Conservation (phyloP, 768 basidiomycete genomes). For the Suillus brevipes region DNA sequence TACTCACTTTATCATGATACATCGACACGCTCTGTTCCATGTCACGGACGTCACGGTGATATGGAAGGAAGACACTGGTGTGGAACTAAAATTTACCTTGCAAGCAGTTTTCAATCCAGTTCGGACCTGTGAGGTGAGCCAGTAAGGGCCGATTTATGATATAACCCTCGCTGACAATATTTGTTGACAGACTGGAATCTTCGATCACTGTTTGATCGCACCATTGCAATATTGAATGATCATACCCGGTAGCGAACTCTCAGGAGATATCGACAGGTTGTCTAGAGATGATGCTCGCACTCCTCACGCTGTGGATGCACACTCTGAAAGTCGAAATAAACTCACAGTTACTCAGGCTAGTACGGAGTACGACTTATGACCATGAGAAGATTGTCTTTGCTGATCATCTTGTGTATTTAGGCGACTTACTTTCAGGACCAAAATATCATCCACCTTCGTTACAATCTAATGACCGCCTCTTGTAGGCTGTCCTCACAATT, state of each 20-base stretch:
- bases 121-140: slow-evolving; percentile 57
- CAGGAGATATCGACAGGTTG: slow-evolving; percentile 52
- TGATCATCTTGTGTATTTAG: slow-evolving; percentile 34
- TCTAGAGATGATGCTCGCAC: slow-evolving; percentile 93
- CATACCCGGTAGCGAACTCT: slow-evolving; percentile 70
- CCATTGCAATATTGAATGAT: slow-evolving; percentile 53
- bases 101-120: slow-evolving; percentile 83
- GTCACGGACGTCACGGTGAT: too few species aligned
- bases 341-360: too few species aligned
- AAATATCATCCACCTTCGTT: slow-evolving; percentile 51
- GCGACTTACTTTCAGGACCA: slow-evolving; percentile 62
- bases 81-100: slow-evolving; percentile 66
- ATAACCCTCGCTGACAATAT: slow-evolving; percentile 7
- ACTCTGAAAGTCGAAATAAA: slow-evolving; percentile 59
- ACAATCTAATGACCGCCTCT: slow-evolving; percentile 18
- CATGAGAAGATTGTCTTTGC: not conserved
- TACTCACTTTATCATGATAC: too few species aligned
- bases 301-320: slow-evolving; percentile 84
- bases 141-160: not conserved
- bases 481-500: slow-evolving; percentile 68
- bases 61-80: slow-evolving; percentile 54
- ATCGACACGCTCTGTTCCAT: too few species aligned
- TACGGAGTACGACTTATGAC: not conserved
- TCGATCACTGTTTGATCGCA: slow-evolving; percentile 62
- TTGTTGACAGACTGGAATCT: slow-evolving; percentile 71